These are phyloP conservation scores for Crepidotus variabilis DNA, from an alignment of 768 basidiomycete species.

Conservation along the genomic window DNA sequence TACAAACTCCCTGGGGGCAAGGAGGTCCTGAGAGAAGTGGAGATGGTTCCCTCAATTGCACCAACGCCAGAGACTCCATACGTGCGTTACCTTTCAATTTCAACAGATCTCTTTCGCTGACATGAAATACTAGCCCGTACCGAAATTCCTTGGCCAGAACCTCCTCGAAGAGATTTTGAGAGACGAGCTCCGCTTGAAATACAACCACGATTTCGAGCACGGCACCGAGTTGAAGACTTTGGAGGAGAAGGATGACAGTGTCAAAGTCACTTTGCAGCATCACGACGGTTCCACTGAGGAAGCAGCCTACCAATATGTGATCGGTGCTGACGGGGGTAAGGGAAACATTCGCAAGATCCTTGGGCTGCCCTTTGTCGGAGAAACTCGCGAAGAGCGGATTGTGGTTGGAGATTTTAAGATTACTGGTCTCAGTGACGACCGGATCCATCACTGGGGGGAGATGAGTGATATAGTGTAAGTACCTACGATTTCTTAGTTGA, in stretches of 20 bases:
- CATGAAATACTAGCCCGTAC: conserved; percentile 13
- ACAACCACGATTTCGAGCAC: conserved; percentile 33
- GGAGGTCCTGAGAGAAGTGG: conserved; percentile 10
- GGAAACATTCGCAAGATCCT: conserved; percentile 35
- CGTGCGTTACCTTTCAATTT: not conserved
- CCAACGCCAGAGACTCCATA: not conserved
- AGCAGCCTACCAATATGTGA: conserved; percentile 28
- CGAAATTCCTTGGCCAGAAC: conserved; percentile 27
- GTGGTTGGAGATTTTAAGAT: conserved; percentile 39
- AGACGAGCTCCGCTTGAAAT: conserved; percentile 21
- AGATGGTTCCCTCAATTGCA: not conserved
- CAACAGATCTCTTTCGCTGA: not conserved
- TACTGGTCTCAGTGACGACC: conserved; percentile 24
- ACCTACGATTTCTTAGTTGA: too few species aligned
- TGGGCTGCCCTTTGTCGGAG: conserved; percentile 36
- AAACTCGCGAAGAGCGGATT: conserved; percentile 26
- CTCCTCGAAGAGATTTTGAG: conserved; percentile 32
- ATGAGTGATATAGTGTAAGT: not conserved
- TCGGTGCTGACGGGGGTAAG: conserved; percentile 42
- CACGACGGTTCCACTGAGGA: conserved; percentile 18
- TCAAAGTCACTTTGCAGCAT: conserved; percentile 30
- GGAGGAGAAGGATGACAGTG: conserved; percentile 29
- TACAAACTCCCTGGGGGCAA: conserved; percentile 30
- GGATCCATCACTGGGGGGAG: not conserved
- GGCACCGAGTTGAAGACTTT: conserved; percentile 40